phyloP scores from a whole-genome alignment of 73 alveolate species.

The Tetrahymena borealis region DNA sequence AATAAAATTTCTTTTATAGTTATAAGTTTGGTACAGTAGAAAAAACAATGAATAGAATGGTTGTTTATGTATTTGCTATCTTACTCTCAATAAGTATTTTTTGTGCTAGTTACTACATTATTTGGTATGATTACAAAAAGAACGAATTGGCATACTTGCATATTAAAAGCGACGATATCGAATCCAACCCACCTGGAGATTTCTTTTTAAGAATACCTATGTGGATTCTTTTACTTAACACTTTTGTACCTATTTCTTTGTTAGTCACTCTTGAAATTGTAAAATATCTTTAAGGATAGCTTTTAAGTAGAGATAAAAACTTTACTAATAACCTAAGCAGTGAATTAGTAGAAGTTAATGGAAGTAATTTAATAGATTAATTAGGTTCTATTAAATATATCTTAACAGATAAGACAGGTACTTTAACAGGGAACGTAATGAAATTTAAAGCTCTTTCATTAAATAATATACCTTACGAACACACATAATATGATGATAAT shows the following conservation, averaged over 20 bases:
- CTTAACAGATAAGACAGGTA: slow-evolving; percentile 96
- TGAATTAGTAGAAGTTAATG: slow-evolving; percentile 55
- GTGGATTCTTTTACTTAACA: slow-evolving; percentile 71
- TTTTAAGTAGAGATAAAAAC: slow-evolving; percentile 15
- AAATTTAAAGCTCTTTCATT: slow-evolving; percentile 46
- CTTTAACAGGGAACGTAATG: slow-evolving; percentile 83
- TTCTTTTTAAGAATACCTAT: slow-evolving; percentile 55
- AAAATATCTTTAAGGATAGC: slow-evolving; percentile 37
- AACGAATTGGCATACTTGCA: neutral
- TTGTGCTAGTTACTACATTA: slow-evolving; percentile 8
- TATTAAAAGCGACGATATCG: neutral
- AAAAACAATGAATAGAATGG: slow-evolving; percentile 17
- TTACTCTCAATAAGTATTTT: slow-evolving; percentile 10
- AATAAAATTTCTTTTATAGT: slow-evolving; percentile 46
- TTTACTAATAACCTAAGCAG: neutral
- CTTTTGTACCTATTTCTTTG: slow-evolving; percentile 34
- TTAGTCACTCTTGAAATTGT: slow-evolving; percentile 29
- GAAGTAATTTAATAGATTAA: slow-evolving; percentile 87
- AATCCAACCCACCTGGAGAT: neutral
- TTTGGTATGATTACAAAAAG: neutral
- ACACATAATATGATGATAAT: slow-evolving; percentile 42
- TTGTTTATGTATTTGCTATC: slow-evolving; percentile 2
- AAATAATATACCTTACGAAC: slow-evolving; percentile 17
- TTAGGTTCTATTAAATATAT: slow-evolving; percentile 82
- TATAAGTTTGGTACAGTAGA: slow-evolving; percentile 59